Conservation (phyloP, 208 protist species). For the Zelonia costaricensis region DNA sequence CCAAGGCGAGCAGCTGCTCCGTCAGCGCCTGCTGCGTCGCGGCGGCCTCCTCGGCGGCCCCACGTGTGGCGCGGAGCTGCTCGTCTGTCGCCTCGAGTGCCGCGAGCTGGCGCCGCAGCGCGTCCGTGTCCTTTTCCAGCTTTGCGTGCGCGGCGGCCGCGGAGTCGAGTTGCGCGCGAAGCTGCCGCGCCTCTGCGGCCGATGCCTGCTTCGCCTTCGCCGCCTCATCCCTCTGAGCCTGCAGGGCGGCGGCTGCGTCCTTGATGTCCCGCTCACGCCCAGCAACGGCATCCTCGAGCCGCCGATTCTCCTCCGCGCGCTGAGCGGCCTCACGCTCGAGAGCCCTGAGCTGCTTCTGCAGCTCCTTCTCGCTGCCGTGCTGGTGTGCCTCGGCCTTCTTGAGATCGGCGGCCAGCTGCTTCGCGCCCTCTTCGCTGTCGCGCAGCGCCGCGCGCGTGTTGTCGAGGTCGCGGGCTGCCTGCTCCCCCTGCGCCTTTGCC, state of each 20-base stretch:
- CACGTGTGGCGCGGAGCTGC: neutral
- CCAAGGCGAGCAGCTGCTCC: constrained; percentile 14
- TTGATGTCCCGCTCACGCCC: neutral
- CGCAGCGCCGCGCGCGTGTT: too few species aligned
- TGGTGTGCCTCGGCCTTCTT: neutral
- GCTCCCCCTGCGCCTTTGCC: too few species aligned
- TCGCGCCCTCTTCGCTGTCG: too few species aligned
- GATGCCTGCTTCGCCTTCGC: constrained; percentile 1
- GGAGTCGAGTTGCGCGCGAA: neutral
- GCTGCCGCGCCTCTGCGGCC: neutral
- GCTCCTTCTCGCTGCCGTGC: constrained; percentile 13
- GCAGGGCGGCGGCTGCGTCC: neutral
- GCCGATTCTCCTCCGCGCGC: constrained; percentile 9
- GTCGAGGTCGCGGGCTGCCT: neutral
- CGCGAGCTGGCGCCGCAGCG: neutral
- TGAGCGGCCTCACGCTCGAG: constrained; percentile 5
- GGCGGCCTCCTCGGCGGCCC: neutral
- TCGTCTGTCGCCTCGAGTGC: neutral
- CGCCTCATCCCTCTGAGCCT: constrained; percentile 1
- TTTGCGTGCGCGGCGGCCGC: neutral
- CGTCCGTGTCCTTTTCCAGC: neutral
- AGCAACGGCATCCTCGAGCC: constrained; percentile 12
- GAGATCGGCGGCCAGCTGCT: neutral
- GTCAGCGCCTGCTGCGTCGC: neutral
- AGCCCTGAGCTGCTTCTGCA: constrained; percentile 11